phyloP scores from a whole-genome alignment of 2,329 filamentous ascomycete genomes.

The Acephala macrosclerotiorum region DNA sequence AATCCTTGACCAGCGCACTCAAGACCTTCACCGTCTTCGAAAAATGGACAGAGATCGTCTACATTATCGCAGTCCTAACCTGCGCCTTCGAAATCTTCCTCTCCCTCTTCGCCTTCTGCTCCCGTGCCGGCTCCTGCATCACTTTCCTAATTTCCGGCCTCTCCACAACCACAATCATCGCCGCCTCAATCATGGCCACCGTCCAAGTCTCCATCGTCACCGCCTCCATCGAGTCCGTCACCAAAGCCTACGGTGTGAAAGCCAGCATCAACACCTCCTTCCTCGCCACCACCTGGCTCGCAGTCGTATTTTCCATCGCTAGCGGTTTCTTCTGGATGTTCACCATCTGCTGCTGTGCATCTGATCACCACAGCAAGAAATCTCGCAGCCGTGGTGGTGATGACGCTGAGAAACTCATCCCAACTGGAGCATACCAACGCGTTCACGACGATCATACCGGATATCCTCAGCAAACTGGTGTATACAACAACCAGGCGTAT shows the following conservation, averaged over 20 bases:
- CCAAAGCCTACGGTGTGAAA: conserved; percentile 75
- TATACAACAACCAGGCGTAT: conserved; percentile 48
- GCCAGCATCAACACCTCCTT: conserved; percentile 72
- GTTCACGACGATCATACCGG: conserved; percentile 46
- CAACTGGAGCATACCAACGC: conserved; percentile 52
- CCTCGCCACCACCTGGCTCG: conserved; percentile 79
- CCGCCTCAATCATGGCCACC: conserved; percentile 76
- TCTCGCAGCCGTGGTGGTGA: conserved; percentile 29
- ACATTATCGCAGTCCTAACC: conserved; percentile 74
- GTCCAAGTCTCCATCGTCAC: conserved; percentile 75
- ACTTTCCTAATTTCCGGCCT: conserved; percentile 79
- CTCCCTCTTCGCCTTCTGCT: conserved; percentile 85
- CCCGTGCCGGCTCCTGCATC: conserved; percentile 79
- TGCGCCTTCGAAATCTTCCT: conserved; percentile 77
- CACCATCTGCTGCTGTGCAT: conserved; percentile 84
- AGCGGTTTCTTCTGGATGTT: conserved; percentile 90
- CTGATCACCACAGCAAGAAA: conserved; percentile 30
- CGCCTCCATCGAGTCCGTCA: conserved; percentile 69
- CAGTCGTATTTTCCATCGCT: conserved; percentile 76
- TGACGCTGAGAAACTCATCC: conserved; percentile 42
- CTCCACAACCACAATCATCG: conserved; percentile 61
- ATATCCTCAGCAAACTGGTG: conserved; percentile 46
- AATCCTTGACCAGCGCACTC: conserved; percentile 70
- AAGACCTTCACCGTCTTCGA: conserved; percentile 76
- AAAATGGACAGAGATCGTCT: conserved; percentile 85